Conservation (phyloP, 805 yeast species). For the Priceomyces haplophilus region DNA sequence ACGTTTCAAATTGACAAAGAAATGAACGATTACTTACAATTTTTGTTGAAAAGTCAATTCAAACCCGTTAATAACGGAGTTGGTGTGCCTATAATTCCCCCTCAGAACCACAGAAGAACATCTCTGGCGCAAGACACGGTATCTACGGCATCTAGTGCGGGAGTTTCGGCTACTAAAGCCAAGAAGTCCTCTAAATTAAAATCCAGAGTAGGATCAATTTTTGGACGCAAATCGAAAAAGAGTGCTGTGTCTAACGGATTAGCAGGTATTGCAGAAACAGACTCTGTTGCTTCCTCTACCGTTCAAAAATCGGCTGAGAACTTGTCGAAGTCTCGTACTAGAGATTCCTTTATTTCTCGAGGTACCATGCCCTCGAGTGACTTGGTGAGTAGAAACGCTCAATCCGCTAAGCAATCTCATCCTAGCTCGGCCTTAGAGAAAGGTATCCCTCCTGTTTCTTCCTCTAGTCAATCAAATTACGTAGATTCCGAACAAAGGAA, state of each 20-base stretch:
- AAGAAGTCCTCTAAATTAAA: constrained; percentile 44
- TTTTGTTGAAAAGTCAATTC: constrained; percentile 26
- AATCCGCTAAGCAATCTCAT: background rate
- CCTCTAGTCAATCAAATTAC: background rate
- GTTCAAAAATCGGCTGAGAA: constrained; percentile 5
- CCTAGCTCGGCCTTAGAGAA: background rate
- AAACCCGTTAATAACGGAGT: constrained; percentile 5
- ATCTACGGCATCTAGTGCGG: constrained; percentile 4
- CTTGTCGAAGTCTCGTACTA: constrained; percentile 7
- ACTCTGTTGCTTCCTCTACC: constrained; percentile 17
- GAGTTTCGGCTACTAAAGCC: constrained; percentile 1
- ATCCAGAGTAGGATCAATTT: constrained; percentile 73
- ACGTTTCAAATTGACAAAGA: constrained; percentile 37
- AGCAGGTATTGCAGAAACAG: constrained; percentile 30
- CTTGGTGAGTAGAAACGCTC: background rate
- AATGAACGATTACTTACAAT: constrained; percentile 36
- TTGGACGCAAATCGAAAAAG: constrained; percentile 58
- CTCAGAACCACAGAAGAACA: constrained; percentile 1
- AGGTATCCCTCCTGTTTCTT: background rate
- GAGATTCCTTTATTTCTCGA: constrained; percentile 12
- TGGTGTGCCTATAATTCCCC: background rate
- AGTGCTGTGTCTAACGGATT: constrained; percentile 10
- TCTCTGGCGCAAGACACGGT: constrained; percentile 3
- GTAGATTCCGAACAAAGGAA: background rate
- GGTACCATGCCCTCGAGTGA: constrained; percentile 3